Evolutionary conservation across 768 basidiomycete genomes (phyloP), one percentile per base, ranked within the genome.

Genomic region (Termitomyces eurrhizus): DNA sequence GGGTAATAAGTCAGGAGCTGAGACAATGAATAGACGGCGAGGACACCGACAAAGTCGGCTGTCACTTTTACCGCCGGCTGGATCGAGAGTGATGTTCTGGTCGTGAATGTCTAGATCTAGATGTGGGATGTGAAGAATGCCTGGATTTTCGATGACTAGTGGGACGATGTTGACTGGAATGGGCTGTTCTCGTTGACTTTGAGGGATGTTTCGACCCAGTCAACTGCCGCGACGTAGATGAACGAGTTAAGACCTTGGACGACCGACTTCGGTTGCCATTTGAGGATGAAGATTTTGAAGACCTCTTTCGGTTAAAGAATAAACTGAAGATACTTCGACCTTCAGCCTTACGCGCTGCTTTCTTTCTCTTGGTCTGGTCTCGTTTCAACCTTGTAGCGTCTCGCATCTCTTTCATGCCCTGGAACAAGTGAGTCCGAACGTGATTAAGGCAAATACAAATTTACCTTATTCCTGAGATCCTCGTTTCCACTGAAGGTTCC

Each of bases 371-470:
- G 60, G 60, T 50, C 7, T 21, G 39, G n/a, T 55, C 59, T 56
- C 49, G 32, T 55, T 53, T 64, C 32, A 52, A 49, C 52, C 42
- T 61, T 58, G 66, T 61, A 4, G 89, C 88, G 33, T 80, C 80
- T 53, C 75, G 76, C 85, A 90, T 90, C 72, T 91, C 89, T 55
- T 77, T 77, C 70, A 90, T 89, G 50, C 89, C 89, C 77, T 84
- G 64, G 8, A 57, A 60, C 42, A 45, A 44, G 39, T 59, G 62
- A 60, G 65, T 55, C 26, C 39, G 21, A 44, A 53, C 63, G 13
- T 32, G 37, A 56, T n/a, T 26, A 14, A 52, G 51, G 61, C 3
- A 24, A 14, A 54, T 18, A 29, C n/a, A 62, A 9, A 54, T 70
- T 50, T 64, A 81, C 83, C 71, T 74, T 80, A 56, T 70, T 77